A percentile compares a stretch with the other conserved stretches of the same genome.
phyloP scores from a whole-genome alignment of 1,284 basidiomycete genomes.

The Mycena citricolor region DNA sequence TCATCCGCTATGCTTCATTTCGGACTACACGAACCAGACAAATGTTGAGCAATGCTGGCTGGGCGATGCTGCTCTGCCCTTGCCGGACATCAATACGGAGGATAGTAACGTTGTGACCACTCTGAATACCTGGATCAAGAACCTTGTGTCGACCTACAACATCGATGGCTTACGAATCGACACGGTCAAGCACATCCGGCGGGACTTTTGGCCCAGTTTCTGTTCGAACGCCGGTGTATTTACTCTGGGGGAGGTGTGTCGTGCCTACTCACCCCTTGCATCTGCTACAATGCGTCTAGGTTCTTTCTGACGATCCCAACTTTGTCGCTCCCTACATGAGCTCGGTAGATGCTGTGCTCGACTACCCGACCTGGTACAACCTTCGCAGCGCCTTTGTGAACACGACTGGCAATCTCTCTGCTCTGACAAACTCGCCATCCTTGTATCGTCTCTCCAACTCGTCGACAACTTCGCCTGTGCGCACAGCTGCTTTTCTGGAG shows the following conservation, averaged over 20 bases:
- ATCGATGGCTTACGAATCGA: slow-evolving; percentile 73
- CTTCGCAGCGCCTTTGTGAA: slow-evolving; percentile 58
- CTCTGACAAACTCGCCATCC: slow-evolving; percentile 44
- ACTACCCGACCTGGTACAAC: slow-evolving; percentile 69
- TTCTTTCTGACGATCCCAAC: slow-evolving; percentile 40
- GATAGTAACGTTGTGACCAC: slow-evolving; percentile 50
- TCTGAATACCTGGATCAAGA: slow-evolving; percentile 58
- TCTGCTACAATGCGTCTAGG: slow-evolving; percentile 25
- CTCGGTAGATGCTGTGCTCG: slow-evolving; percentile 52
- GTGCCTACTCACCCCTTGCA: background rate
- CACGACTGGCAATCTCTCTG: slow-evolving; percentile 54
- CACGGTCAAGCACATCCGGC: slow-evolving; percentile 60
- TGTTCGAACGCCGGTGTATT: slow-evolving; percentile 66
- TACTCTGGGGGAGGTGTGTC: slow-evolving; percentile 69
- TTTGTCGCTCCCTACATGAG: slow-evolving; percentile 43
- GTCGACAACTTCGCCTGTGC: slow-evolving; percentile 18
- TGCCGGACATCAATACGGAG: slow-evolving; percentile 77
- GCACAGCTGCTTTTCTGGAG: slow-evolving; percentile 76
- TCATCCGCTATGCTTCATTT: slow-evolving; percentile 40
- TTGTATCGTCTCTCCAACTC: no score
- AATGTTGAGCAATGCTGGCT: slow-evolving; percentile 78
- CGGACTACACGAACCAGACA: slow-evolving; percentile 61
- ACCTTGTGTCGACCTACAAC: slow-evolving; percentile 54
- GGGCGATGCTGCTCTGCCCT: slow-evolving; percentile 59
- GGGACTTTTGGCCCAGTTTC: slow-evolving; percentile 66